Percentiles rank a stretch among this genome's conserved stretches.
These are phyloP conservation scores for Cyclotella choctawhatcheeana DNA, from an alignment of 108 stramenopile genomes.

Conservation along the genomic window DNA sequence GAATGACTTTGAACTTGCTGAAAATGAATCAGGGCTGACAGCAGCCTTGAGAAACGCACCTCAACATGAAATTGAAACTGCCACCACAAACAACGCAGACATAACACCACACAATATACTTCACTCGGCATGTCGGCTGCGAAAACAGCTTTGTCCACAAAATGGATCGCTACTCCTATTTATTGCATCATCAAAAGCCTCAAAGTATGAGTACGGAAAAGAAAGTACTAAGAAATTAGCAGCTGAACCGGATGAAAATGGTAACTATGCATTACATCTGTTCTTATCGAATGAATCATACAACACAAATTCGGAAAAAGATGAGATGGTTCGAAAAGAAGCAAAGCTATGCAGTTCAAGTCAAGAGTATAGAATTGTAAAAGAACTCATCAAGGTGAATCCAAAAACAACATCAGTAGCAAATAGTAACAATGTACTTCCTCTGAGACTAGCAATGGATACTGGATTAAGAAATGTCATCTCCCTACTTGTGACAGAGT, in stretches of 20 bases:
- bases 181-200: not conserved
- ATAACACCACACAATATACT: slow-evolving; percentile 27
- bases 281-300: slow-evolving; percentile 45
- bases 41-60: not conserved
- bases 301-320: not conserved
- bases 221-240: slow-evolving; percentile 10
- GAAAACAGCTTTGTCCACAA: slow-evolving; percentile 4
- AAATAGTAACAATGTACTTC: slow-evolving; percentile 17
- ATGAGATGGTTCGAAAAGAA: too few species aligned
- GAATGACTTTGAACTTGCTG: not conserved
- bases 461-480: slow-evolving; percentile 11
- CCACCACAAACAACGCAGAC: slow-evolving; percentile 3
- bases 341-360: not conserved
- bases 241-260: slow-evolving; percentile 27
- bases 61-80: not conserved
- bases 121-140: slow-evolving; percentile 41
- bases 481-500: slow-evolving; percentile 8
- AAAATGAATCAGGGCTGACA: not conserved
- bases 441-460: slow-evolving; percentile 43
- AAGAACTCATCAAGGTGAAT: slow-evolving; percentile 5
- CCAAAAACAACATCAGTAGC: slow-evolving; percentile 10
- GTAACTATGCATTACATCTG: slow-evolving; percentile 39
- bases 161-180: slow-evolving; percentile 11
- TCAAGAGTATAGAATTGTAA: slow-evolving; percentile 3
- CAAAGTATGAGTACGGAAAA: slow-evolving; percentile 19